Evolutionary conservation across 2,329 filamentous ascomycete genomes (phyloP), one percentile per base, ranked within the genome.

Genomic region (Diaporthe aspalathi): DNA sequence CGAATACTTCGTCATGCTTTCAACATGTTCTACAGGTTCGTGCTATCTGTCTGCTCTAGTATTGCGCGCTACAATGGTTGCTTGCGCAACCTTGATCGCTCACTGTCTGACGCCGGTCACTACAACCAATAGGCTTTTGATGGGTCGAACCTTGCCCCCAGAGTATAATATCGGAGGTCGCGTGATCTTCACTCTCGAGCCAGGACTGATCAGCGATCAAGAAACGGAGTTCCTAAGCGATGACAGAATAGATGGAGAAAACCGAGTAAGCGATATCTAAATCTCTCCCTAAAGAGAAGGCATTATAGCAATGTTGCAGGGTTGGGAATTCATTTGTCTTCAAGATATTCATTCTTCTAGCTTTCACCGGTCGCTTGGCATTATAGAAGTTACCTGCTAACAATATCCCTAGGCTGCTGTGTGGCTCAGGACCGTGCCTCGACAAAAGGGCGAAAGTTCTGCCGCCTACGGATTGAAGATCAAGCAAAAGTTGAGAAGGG

Each of bases 21-120:
- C 29, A 24, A 65, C 20, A 22, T 65, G 45, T 50, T 65, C 45
- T 65, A 65, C 16, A 65, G 60, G 60, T 50, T 24, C 27, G 60
- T 50, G 12, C 8, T 9, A 14, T 17, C 45, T 38, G 12, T 16
- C 4, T 1, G n/a, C n/a, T n/a, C n/a, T n/a, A n/a, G n/a, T 38
- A 9, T 50, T 49, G 5, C 27, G 11, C 5, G 6, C 5, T 8
- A 29, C 2, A 22, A 38, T 6, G 24, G 16, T 8, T 9, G 11
- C 60, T 50, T 16, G n/a, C 16, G 3, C 9, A 35, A 7, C 11
- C 5, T 24, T 38, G 14, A 22, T 38, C n/a, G 4, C 5, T 11
- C 20, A 38, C 5, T 29, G 6, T 38, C 29, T 35, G 27, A 22
- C 11, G n/a, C 11, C 16, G 7, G 24, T 24, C n/a, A 14, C 16